Evolutionary conservation across 2,329 filamentous ascomycete species (phyloP), one percentile per base, ranked within the genome.

Genomic region (Ophiostoma piceae): DNA sequence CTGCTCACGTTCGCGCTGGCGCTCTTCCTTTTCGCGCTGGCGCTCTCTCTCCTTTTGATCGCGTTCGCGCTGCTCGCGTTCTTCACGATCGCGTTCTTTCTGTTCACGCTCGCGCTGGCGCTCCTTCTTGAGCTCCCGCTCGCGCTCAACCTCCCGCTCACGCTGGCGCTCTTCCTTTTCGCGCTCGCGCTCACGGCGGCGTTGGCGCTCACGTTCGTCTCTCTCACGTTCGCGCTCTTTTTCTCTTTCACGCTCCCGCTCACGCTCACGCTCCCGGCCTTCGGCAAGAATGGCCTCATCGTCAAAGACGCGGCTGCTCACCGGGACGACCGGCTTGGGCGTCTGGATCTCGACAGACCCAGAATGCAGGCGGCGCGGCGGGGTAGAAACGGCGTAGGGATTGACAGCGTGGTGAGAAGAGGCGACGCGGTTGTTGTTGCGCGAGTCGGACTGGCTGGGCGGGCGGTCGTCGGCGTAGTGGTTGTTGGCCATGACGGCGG

Each of bases 261-360:
- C 35, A 2, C 35, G 35, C 35, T 35, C 35, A 35, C 39, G 39
- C 39, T 79, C 80, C 4, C 62, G 62, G 26, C 57, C 57, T 67
- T 71, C 54, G 16, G 39, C 51, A 37, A 70, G 41, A 6, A 71
- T 68, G 2, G 62, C 68, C 7, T 71, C 79, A 43, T 84, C 80
- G 66, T 88, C 84, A 74, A 92, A 91, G 0, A 94, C 84, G 22
- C 86, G 85, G 72, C 86, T 85, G 51, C 89, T 88, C 2, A 96
- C 87, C 0, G 91, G 92, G 2, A 85, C 83, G 71, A 92, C 85
- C 1, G 94, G 94, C 74, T 93, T 90, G 2, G 94, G 94, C 75
- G 96, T 92, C 77, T 95, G 90, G n/a, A 97, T 83, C 12, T 89
- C 88, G 41, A 92, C 84, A 0, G 87, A 83, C 6, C 82, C 86